Conservation (phyloP, 805 yeast species). For the Sugiyamaella marilandica region DNA sequence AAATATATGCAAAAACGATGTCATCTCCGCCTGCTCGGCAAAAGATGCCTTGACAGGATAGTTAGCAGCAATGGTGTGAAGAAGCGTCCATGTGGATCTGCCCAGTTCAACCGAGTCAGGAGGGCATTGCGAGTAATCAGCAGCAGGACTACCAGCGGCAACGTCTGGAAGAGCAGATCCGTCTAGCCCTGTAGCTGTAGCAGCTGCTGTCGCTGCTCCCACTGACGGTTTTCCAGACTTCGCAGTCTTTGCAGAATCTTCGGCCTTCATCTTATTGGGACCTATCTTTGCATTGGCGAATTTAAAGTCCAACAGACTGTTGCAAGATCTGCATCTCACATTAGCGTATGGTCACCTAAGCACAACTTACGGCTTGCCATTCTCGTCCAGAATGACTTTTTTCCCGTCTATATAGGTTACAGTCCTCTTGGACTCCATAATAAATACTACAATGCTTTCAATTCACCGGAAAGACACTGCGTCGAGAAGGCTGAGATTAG, state of each 20-base stretch:
- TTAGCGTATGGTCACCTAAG: not conserved
- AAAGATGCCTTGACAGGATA: slow-evolving; percentile 69
- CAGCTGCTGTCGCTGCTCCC: not conserved
- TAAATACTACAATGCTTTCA: too few species aligned
- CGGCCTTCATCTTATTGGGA: slow-evolving; percentile 18
- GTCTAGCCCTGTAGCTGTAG: not conserved
- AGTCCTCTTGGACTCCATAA: slow-evolving; percentile 3
- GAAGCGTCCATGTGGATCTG: slow-evolving; percentile 82
- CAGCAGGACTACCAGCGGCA: slow-evolving; percentile 12
- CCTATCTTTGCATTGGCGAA: slow-evolving; percentile 40
- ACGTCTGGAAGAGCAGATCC: slow-evolving; percentile 9
- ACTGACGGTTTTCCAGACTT: not conserved
- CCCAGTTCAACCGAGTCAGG: slow-evolving; percentile 84
- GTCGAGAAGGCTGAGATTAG: too few species aligned
- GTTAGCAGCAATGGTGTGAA: slow-evolving; percentile 85
- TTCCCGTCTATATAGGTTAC: slow-evolving; percentile 43
- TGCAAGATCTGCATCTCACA: slow-evolving; percentile 78
- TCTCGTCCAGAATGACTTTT: slow-evolving; percentile 70
- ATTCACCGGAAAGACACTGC: too few species aligned
- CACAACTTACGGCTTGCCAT: slow-evolving; percentile 84
- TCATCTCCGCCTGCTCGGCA: slow-evolving; percentile 66
- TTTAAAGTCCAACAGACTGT: slow-evolving; percentile 73
- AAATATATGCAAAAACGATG: slow-evolving; percentile 61
- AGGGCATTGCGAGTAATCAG: slow-evolving; percentile 54
- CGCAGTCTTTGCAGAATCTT: slow-evolving; percentile 15